A percentile compares a stretch with the other conserved stretches of the same genome.
Conservation (phyloP, 176 grass and related monocot species). For the Oryza meridionalis region DNA sequence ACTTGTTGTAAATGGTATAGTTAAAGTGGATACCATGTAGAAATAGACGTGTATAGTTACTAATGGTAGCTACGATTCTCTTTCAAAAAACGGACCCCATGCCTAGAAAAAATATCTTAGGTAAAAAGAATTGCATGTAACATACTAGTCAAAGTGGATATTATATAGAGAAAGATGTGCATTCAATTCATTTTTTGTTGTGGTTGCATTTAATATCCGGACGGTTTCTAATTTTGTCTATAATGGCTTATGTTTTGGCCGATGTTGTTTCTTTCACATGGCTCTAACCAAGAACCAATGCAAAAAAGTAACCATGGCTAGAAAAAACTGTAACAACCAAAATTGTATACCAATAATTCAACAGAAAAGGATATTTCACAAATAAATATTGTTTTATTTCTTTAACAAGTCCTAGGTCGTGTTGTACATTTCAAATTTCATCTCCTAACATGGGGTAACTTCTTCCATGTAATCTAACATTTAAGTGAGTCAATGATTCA, state of each 20-base stretch:
- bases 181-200: neutral
- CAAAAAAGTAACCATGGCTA: neutral
- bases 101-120: no score
- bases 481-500: neutral
- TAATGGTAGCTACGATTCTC: neutral
- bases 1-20: neutral
- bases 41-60: neutral
- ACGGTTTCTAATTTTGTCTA: neutral
- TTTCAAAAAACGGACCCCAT: neutral
- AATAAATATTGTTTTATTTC: neutral
- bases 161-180: neutral
- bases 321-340: neutral
- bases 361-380: neutral
- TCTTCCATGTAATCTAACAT: neutral
- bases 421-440: no score
- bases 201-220: neutral
- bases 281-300: no score
- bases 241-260: neutral
- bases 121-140: no score
- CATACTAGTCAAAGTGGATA: no score
- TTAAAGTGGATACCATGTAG: neutral
- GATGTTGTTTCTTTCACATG: neutral
- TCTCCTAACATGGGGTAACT: neutral
- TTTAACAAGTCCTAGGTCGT: neutral
- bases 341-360: neutral